phyloP scores from a whole-genome alignment of 768 basidiomycete genomes.

The Lentinula raphanica region DNA sequence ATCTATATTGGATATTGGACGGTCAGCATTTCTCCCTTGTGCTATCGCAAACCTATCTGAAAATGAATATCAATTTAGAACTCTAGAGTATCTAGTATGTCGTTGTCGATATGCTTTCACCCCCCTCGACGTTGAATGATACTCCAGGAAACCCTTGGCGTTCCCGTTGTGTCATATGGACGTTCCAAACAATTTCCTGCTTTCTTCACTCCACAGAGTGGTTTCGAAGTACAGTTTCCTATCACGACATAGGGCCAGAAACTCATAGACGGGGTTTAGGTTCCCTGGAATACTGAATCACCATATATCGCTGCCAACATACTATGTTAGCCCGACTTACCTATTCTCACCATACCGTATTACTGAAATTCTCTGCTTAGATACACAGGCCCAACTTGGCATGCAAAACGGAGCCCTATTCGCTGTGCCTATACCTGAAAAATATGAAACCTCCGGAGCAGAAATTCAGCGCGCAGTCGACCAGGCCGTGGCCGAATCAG shows the following conservation, averaged over 20 bases:
- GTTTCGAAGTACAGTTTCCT: constrained; percentile 54
- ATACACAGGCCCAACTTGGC: constrained; percentile 62
- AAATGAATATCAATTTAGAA: constrained; percentile 38
- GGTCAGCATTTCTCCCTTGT: constrained; percentile 31
- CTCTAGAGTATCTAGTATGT: constrained; percentile 72
- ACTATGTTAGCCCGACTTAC: constrained; percentile 49
- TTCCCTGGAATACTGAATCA: constrained; percentile 70
- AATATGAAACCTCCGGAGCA: constrained; percentile 62
- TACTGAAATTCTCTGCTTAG: constrained; percentile 32
- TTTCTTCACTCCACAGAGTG: constrained; percentile 84
- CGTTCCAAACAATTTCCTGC: constrained; percentile 83
- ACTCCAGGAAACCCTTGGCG: constrained; percentile 9
- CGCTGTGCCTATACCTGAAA: constrained; percentile 83
- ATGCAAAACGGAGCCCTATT: constrained; percentile 77
- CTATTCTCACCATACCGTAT: not conserved
- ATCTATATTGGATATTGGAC: constrained; percentile 89
- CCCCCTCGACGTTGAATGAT: not conserved
- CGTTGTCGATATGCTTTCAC: not conserved
- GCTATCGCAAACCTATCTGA: not conserved
- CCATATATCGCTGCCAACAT: constrained; percentile 67
- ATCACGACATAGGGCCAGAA: not conserved
- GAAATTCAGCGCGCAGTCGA: constrained; percentile 74
- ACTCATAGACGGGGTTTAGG: constrained; percentile 35
- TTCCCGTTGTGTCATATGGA: constrained; percentile 56
- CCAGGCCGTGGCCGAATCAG: constrained; percentile 79